A percentile compares a stretch with the other conserved stretches of the same genome.
These are phyloP conservation scores for Amorphotheca resinae DNA, from an alignment of 495 filamentous ascomycete genomes.

Conservation along the genomic window DNA sequence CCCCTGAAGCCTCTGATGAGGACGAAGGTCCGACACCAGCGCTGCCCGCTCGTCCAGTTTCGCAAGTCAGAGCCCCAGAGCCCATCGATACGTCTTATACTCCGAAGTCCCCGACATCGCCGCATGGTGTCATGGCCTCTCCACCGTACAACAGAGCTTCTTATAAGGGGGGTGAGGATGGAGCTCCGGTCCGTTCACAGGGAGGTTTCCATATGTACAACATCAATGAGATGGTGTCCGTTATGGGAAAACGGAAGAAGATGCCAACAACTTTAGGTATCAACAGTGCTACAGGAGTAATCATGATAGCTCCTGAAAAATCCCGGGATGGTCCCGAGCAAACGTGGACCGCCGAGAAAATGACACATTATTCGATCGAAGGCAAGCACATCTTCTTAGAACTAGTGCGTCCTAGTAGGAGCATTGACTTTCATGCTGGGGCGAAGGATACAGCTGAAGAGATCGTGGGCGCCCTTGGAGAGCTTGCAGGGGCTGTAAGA, in stretches of 20 bases:
- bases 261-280: slow-evolving; percentile 90
- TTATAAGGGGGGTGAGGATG: slow-evolving; percentile 27
- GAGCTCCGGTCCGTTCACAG: slow-evolving; percentile 30
- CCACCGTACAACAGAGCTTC: slow-evolving; percentile 45
- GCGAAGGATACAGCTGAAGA: slow-evolving; percentile 94
- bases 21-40: slow-evolving; percentile 48
- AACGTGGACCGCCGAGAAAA: slow-evolving; percentile 87
- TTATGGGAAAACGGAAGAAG: slow-evolving; percentile 94
- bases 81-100: slow-evolving; percentile 40
- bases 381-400: slow-evolving; percentile 97
- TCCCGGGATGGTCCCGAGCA: slow-evolving; percentile 63
- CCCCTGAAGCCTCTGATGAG: slow-evolving; percentile 49
- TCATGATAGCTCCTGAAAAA: slow-evolving; percentile 85
- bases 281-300: slow-evolving; percentile 71
- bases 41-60: slow-evolving; percentile 57
- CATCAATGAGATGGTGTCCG: slow-evolving; percentile 89
- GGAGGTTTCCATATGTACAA: slow-evolving; percentile 88
- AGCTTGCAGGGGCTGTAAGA: slow-evolving; percentile 72
- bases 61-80: slow-evolving; percentile 41
- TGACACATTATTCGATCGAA: slow-evolving; percentile 91
- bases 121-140: slow-evolving; percentile 38
- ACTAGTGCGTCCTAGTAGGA: slow-evolving; percentile 79
- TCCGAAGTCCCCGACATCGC: slow-evolving; percentile 24
- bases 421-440: slow-evolving; percentile 90
- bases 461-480: slow-evolving; percentile 76